These are phyloP conservation scores for Pythium dissotocum DNA, from an alignment of 352 stramenopile species.

Conservation along the genomic window DNA sequence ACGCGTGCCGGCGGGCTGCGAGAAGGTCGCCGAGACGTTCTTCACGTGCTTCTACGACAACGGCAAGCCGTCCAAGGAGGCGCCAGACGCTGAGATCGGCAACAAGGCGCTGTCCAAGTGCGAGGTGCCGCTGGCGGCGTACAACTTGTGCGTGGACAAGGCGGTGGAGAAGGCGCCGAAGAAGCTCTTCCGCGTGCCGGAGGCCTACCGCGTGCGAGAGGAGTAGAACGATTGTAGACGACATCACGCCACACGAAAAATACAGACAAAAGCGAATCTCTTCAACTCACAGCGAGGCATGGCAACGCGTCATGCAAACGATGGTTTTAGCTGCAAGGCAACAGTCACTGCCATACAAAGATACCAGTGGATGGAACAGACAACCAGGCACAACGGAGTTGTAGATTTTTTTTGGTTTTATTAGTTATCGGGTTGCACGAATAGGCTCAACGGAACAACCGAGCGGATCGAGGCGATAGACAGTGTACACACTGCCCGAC, in stretches of 20 bases:
- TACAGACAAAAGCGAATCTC: background rate
- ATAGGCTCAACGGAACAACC: slow-evolving; percentile 1
- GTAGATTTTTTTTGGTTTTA: slow-evolving; percentile 1
- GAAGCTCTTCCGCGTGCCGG: slow-evolving; percentile 79
- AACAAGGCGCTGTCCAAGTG: slow-evolving; percentile 65
- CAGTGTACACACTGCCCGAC: background rate
- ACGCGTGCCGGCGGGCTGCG: slow-evolving; percentile 67
- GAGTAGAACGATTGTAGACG: slow-evolving; percentile 20
- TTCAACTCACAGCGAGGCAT: background rate
- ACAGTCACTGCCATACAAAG: too few relatives aligned
- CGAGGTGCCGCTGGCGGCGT: slow-evolving; percentile 53
- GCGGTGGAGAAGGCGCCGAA: slow-evolving; percentile 55
- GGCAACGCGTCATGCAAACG: too few relatives aligned
- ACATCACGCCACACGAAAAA: background rate
- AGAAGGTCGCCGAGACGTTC: slow-evolving; percentile 67
- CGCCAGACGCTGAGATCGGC: slow-evolving; percentile 60
- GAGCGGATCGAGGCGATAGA: background rate
- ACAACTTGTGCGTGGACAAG: slow-evolving; percentile 77
- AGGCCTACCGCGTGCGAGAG: slow-evolving; percentile 76
- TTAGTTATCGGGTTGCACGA: slow-evolving; percentile 1
- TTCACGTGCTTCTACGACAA: slow-evolving; percentile 85
- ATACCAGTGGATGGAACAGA: background rate
- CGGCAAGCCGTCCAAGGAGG: slow-evolving; percentile 65
- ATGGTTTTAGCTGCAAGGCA: too few relatives aligned
- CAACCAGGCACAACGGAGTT: background rate